Percentiles rank a stretch among this genome's conserved stretches.
Evolutionary conservation across 192 early-diverging fungal genomes (phyloP).

Genomic region (Gaertneriomyces semiglobifer): DNA sequence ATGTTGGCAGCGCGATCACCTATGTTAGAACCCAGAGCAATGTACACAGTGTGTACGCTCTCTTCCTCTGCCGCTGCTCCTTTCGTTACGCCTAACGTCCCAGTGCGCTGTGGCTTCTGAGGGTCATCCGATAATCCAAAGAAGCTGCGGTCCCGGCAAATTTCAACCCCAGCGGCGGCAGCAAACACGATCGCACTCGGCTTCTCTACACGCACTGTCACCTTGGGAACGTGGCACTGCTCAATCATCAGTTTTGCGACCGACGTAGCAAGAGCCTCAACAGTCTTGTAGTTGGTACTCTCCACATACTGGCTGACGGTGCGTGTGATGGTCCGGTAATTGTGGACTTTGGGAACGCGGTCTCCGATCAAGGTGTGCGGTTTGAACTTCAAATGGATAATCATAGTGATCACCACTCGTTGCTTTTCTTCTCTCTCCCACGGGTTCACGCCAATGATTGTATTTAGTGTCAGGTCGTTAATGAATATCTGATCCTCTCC

Average conservation of each 20-base stretch:
- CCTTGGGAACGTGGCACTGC: slow-evolving; percentile 81
- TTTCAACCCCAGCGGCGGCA: slow-evolving; percentile 81
- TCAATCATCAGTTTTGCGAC: slow-evolving; percentile 74
- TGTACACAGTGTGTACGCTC: slow-evolving; percentile 57
- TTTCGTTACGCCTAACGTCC: background rate
- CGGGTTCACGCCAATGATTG: slow-evolving; percentile 92
- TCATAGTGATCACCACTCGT: slow-evolving; percentile 69
- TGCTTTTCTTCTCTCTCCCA: slow-evolving; percentile 97
- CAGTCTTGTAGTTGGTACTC: slow-evolving; percentile 81
- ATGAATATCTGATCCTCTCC: slow-evolving; percentile 82
- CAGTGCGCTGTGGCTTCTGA: background rate
- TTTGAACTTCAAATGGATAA: slow-evolving; percentile 61
- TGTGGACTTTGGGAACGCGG: slow-evolving; percentile 69
- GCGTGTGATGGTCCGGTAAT: slow-evolving; percentile 86
- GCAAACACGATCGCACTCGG: slow-evolving; percentile 93
- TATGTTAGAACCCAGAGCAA: slow-evolving; percentile 89
- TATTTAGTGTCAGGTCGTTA: slow-evolving; percentile 69
- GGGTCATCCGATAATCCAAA: slow-evolving; percentile 19
- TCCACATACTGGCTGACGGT: slow-evolving; percentile 79
- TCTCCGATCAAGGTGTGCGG: slow-evolving; percentile 50
- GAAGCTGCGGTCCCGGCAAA: slow-evolving; percentile 65
- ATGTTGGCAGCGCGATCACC: slow-evolving; percentile 80
- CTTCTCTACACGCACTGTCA: slow-evolving; percentile 89
- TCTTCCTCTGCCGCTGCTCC: slow-evolving; percentile 4
- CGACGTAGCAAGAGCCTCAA: slow-evolving; percentile 88